Conservation (phyloP, 2,329 filamentous ascomycete species). For the Purpureocillium lavendulum region DNA sequence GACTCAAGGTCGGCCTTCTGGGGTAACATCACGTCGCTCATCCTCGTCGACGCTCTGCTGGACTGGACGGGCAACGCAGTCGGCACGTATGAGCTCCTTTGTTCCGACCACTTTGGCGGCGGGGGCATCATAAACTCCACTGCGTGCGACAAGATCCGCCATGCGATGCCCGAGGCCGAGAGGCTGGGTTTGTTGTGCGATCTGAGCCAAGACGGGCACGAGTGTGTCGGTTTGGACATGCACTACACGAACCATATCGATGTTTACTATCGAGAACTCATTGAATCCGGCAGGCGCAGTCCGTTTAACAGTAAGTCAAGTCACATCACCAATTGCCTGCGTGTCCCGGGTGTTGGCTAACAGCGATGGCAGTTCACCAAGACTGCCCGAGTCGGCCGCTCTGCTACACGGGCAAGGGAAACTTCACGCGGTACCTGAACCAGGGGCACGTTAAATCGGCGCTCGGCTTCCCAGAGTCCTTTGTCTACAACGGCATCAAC, state of each 20-base stretch:
- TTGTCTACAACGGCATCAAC: not conserved
- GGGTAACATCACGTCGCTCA: constrained; percentile 6
- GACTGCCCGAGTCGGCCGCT: too few species aligned
- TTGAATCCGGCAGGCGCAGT: too few species aligned
- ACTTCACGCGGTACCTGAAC: constrained; percentile 12
- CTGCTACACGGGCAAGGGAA: constrained; percentile 14
- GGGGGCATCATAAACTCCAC: constrained; percentile 2
- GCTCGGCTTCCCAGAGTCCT: not conserved
- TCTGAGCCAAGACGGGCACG: not conserved
- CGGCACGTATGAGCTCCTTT: constrained; percentile 4
- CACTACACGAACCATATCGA: too few species aligned
- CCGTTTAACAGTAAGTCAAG: too few species aligned
- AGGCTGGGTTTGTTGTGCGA: constrained; percentile 2
- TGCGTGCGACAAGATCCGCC: constrained; percentile 1
- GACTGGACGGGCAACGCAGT: constrained; percentile 5
- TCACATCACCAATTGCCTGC: too few species aligned
- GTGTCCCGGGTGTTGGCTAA: too few species aligned
- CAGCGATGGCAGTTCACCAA: too few species aligned
- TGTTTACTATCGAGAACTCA: too few species aligned
- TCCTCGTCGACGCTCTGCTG: constrained; percentile 7
- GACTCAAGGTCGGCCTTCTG: constrained; percentile 5
- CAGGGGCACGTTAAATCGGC: constrained; percentile 5
- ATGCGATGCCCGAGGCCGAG: not conserved
- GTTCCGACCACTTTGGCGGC: not conserved
- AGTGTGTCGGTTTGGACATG: not conserved